Base-by-base conservation (phyloP, 2,329 filamentous ascomycete species). In the Pseudocercospora pini-densiflorae region DNA sequence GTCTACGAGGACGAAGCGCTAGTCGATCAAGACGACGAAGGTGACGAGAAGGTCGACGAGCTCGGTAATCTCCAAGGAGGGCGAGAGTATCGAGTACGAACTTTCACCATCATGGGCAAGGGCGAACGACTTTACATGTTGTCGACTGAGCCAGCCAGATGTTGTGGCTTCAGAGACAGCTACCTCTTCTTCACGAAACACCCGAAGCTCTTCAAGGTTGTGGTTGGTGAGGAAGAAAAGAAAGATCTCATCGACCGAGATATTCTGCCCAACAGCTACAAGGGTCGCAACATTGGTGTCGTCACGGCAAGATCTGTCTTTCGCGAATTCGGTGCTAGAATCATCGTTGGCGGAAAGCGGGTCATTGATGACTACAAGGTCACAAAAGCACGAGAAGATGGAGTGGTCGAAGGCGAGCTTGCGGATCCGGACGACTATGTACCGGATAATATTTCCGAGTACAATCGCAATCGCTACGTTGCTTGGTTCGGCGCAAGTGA, bases 151-250 rank as follows among this genome's bases (percentile, higher is more conserved):
- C 96, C 95, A 5, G 95, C 95, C 24, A 91, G 95, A 71, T 98
- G 95, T 75, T 94, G 97, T 63, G 95, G 95, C 16, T 99, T 99
- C 85, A 88, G 95, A 72, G 95, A 99, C 84, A 97, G 94, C 70
- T 99, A 99, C 77, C 88, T 99, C 27, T 97, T 99, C 85, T 99
- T 99, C 84, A 96, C 95, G 70, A 99, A 98, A 81, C 95, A 99
- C 81, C 92, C 92, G 77, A 90, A 93, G 75, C 90, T 99, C 14
- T 95, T 93, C 87, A 99, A 99, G 83, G 97, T 99, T 75, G 97
- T 99, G 74, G 92, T 98, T 64, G 93, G 94, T 74, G 95, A 99
- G 71, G 91, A 95, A n/a, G 94, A 97, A 80, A 99, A 99, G 83
- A 89, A 91, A 67, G 94, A 98, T 79, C 87, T 99, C 83, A 99